Evolutionary conservation across 176 grass and related monocot species (phyloP), one percentile per base, ranked within the genome.

Genomic region (Aegilops sharonensis): DNA sequence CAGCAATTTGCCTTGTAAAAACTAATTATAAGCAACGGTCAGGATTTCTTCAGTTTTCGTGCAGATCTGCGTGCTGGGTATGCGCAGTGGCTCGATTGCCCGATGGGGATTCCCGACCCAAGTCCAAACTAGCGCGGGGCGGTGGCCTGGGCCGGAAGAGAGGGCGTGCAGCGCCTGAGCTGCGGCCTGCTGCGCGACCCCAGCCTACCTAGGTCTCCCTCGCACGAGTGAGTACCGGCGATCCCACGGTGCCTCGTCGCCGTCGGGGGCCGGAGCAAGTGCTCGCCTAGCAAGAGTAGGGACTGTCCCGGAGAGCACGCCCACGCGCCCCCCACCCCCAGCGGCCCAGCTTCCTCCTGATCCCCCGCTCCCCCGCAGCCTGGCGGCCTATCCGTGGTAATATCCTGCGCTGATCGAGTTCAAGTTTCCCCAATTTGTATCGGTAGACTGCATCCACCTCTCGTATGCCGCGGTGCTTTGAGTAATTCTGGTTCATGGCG

Each of bases 141-240:
- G 50, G 50, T 54, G 0, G 50, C 15, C 50, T 54, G 50, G 50
- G 50, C 50, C 50, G 15, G 50, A 54, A 54, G 15, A 54, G 50
- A 54, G 15, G 50, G 50, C 50, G 50, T 54, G 50, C 50, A 54
- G 15, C 45, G 45, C 50, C 50, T 18, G 50, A 59, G 56, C 56
- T 59, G 56, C 56, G 23, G 40, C 71, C n/a, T 47, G 71, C 39
- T 14, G n/a, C 23, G 71, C n/a, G 39, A 24, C 69, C 37, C 2
- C 21, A 72, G 70, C 71, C n/a, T 73, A 73, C 70, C n/a, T 74
- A 74, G 71, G 71, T 47, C 39, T n/a, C 70, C 36, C 70, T 42
- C 69, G 37, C 69, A 52, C 48, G 48, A 17, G 52, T 14, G 18
- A 21, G 54, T 21, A 21, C 56, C 20, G 56, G 56, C 56, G 56